Base-by-base conservation (phyloP, 768 basidiomycete genomes). In the Amanita subjunquillea region DNA sequence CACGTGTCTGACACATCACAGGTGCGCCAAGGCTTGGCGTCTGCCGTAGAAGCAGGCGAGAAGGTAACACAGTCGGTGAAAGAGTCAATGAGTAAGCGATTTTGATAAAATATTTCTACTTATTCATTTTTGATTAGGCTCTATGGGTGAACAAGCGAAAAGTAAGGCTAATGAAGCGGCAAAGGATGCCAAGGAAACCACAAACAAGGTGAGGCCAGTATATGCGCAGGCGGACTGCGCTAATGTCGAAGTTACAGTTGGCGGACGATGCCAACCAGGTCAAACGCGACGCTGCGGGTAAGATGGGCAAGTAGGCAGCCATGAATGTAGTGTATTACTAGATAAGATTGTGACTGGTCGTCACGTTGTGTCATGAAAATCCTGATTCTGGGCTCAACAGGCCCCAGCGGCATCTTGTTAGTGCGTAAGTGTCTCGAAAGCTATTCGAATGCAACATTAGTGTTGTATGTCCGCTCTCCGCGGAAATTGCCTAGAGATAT, bases 331-430 rank as follows among this genome's bases (percentile, higher is more conserved):
- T 29, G 7, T 29, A 29, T 29, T 29, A 25, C 25, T 29, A 29
- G 27, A 3, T 29, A 5, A 8, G 29, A 30, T 30, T 8, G 29
- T 30, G 29, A 30, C 29, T 27, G 6, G 1, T 4, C 29, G 29
- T 30, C 29, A 30, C 29, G 29, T 30, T 30, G 29, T 12, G 22
- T 20, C 32, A 53, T 53, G 51, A 53, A 38, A 25, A 38, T 86
- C 53, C 70, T 88, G 50, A 69, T 88, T 54, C 71, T 89, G n/a
- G 87, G 86, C 15, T 81, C 74, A 22, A 89, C 86, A 3, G 85
- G 86, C 1, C 72, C 78, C 12, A 65, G 66, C 34, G 87, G 86
- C 46, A 64, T 76, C 42, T 71, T 75, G 15, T 69, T 87, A 54
- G 71, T 82, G 53, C 73, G 79, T 48, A 75, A 83, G 59, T 67